These are phyloP conservation scores for Maudiozyma serrabonitensis DNA, from an alignment of 805 yeast genomes.

Conservation along the genomic window DNA sequence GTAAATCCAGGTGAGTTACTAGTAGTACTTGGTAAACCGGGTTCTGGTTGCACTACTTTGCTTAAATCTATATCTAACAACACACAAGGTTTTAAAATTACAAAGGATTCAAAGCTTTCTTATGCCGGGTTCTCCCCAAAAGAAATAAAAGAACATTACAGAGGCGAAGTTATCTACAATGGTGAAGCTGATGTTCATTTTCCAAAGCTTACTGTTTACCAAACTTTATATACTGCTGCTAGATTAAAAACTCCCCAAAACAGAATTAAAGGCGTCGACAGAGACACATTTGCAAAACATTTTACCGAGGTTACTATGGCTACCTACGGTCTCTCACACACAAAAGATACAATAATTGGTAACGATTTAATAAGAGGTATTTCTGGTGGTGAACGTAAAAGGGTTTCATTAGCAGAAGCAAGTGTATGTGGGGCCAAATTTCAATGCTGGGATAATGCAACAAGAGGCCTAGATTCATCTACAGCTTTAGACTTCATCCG, in stretches of 20 bases:
- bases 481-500: constrained; percentile 48
- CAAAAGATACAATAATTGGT: constrained; percentile 62
- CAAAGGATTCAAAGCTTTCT: constrained; percentile 35
- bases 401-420: constrained; percentile 67
- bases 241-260: constrained; percentile 46
- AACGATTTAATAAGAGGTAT: constrained; percentile 45
- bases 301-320: constrained; percentile 46
- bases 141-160: constrained; percentile 37
- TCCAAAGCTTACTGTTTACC: constrained; percentile 39
- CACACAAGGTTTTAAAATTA: constrained; percentile 46
- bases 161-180: constrained; percentile 56
- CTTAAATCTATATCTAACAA: constrained; percentile 46
- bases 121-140: constrained; percentile 40
- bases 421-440: constrained; percentile 39
- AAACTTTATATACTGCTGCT: constrained; percentile 49
- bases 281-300: constrained; percentile 40
- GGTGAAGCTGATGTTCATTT: constrained; percentile 42
- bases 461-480: constrained; percentile 57
- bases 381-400: constrained; percentile 69
- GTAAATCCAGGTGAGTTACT: constrained; percentile 56
- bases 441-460: constrained; percentile 50
- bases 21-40: constrained; percentile 73
- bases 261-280: constrained; percentile 40
- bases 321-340: constrained; percentile 43
- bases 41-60: constrained; percentile 59